Evolutionary conservation across 2,329 filamentous ascomycete genomes (phyloP), one percentile per base, ranked within the genome.

Genomic region (Cercospora beticola): DNA sequence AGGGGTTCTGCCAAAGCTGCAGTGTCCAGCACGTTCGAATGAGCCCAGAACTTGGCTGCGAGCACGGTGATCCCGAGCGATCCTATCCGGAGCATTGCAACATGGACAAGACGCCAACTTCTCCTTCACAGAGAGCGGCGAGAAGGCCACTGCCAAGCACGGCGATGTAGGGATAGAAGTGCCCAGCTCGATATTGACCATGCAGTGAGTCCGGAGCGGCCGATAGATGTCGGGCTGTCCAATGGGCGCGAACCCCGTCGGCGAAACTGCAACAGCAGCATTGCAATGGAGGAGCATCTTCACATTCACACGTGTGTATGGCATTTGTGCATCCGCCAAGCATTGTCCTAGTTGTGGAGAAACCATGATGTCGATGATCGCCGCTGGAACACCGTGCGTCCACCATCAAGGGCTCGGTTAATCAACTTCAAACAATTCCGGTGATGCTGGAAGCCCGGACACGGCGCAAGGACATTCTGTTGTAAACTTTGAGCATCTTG

Each of bases 301-400:
- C 33, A 14, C 21, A 18, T 23, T 40, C 33, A 30, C 31, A 31
- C 12, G 26, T 36, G 43, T 30, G n/a, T 36, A 30, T 52, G 61
- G 40, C 46, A 54, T 52, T 26, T 23, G 26, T 14, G 10, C 36
- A 30, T 21, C 21, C 49, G 28, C 49, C 43, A 63, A 63, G 61
- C 61, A 33, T 49, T 3, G 28, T 18, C 23, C 28, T 64, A 64
- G 62, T 52, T 56, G 28, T 56, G 62, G 62, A 64, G 62, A 64
- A 56, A 28, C 62, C 54, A 54, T 54, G 58, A 21, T 43, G 31
- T 16, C 18, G 36, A 61, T 33, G 30, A 59, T 59, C 33, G 30
- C 33, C 57, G 10, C 28, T 23, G 30, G 21, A 26, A 21, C 18
- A 59, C 57, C 49, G 49, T 54, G 49, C 49, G 23, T 28, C 23